Evolutionary conservation across 306 rosid genomes (phyloP).

Genomic region (Calophaca sinica): DNA sequence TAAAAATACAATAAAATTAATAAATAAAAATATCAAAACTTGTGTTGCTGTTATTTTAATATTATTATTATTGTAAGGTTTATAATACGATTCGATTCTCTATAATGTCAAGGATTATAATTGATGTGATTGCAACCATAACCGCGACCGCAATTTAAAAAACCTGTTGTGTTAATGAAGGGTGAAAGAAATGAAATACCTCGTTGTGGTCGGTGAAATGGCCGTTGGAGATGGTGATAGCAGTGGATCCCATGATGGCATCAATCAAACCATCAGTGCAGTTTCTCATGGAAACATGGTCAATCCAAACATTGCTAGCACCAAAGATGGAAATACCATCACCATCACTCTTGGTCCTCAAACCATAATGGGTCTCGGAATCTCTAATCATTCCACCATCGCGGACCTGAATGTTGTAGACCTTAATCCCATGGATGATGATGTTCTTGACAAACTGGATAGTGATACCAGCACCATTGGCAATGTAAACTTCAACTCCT

Average conservation of each 20-base stretch:
- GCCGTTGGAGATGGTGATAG: conserved; percentile 79
- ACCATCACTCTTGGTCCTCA: conserved; percentile 72
- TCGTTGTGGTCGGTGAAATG: conserved; percentile 82
- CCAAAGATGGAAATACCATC: conserved; percentile 86
- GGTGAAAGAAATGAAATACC: conserved; percentile 34
- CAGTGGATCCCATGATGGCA: conserved; percentile 79
- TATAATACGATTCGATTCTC: too few species aligned
- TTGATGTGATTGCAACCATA: too few species aligned
- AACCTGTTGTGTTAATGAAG: too few species aligned
- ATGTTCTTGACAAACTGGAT: conserved; percentile 65
- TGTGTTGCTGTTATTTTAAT: neutral
- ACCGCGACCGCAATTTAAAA: too few species aligned
- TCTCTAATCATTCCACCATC: conserved; percentile 68
- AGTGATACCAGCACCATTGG: conserved; percentile 74
- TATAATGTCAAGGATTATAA: too few species aligned
- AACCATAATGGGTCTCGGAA: conserved; percentile 57
- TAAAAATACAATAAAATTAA: too few species aligned
- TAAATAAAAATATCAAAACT: too few species aligned
- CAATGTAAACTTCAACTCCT: conserved; percentile 62
- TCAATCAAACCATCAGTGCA: conserved; percentile 74
- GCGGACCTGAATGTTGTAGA: conserved; percentile 51
- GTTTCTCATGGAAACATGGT: conserved; percentile 78
- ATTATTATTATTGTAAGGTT: too few species aligned
- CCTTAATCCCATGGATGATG: conserved; percentile 66
- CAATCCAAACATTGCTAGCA: conserved; percentile 76